Percentiles rank a stretch among this genome's conserved stretches.
These are phyloP conservation scores for Heterobasidion occidentale DNA, from an alignment of 1,284 basidiomycete genomes.

Conservation along the genomic window DNA sequence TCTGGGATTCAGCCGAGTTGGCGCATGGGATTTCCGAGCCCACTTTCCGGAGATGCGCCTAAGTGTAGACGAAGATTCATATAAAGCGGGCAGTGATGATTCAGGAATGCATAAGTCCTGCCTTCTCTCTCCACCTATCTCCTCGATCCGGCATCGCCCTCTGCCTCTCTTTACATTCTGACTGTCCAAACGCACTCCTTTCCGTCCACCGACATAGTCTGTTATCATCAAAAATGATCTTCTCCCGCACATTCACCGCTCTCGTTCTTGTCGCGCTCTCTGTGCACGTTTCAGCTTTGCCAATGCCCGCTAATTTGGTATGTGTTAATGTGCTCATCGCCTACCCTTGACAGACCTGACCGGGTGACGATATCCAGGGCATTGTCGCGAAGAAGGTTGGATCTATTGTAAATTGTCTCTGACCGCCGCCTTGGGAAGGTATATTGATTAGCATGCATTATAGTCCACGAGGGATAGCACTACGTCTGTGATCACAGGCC, in stretches of 20 bases:
- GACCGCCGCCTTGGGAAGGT: too few species aligned
- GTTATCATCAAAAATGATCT: not conserved
- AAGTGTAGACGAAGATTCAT: not conserved
- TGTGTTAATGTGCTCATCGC: not conserved
- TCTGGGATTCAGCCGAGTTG: not conserved
- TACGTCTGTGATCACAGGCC: not conserved
- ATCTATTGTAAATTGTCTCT: not conserved
- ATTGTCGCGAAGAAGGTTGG: not conserved
- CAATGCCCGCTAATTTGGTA: conserved; percentile 67
- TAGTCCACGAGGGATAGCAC: not conserved
- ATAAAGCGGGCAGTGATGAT: not conserved
- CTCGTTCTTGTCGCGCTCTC: conserved; percentile 72
- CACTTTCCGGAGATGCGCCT: not conserved
- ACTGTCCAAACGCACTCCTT: not conserved
- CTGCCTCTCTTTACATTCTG: not conserved
- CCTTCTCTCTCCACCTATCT: not conserved
- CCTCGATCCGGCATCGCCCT: not conserved
- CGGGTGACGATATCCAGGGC: too few species aligned
- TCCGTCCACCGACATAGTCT: not conserved
- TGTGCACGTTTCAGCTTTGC: conserved; percentile 34
- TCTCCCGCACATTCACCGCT: conserved; percentile 36
- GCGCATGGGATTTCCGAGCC: not conserved
- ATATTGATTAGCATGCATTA: too few species aligned
- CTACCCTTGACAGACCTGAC: not conserved
- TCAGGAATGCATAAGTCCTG: not conserved